Base-by-base conservation (phyloP, 768 basidiomycete species). In the Gyrodon lividus region DNA sequence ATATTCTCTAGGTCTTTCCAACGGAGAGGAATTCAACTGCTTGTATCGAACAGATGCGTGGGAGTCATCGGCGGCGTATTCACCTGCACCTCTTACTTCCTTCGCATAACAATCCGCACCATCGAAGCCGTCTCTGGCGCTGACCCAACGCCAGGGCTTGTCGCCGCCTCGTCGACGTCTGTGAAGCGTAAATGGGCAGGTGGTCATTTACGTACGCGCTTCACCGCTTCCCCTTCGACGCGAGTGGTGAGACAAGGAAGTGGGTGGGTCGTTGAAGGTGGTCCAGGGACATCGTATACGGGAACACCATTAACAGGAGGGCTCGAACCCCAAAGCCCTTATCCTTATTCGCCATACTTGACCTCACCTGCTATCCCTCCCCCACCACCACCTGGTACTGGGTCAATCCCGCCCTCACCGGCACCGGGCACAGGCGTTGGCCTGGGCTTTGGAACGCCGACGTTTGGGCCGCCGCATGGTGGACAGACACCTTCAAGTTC, bases 1-100 rank as follows among this genome's bases (percentile, higher is more conserved):
- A 3, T n/a, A 43, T 6, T 16, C 5, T 26, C 13, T 6, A 3
- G 22, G 41, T 23, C 6, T 17, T 33, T 41, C 7, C 6, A 3
- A 40, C 1, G 26, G 24, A 10, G 9, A 22, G 2, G 3, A 8
- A 3, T 41, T 43, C 3, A 30, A 43, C 10, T 1, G 3, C 37
- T 17, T 30, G 5, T 16, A 33, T 8, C n/a, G 46, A 12, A 24
- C 48, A 81, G 87, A 44, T 84, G 83, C 57, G 86, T 89, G 6
- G 96, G 96, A n/a, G 96, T 98, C 43, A 77, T 99, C 24, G 96
- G 96, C 12, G 92, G 92, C 4, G 81, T 93, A 38, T 92, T 93
- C 67, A 88, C 90, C 7, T 92, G 90, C 71, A 79, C 86, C 68
- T 84, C 86, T 44, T 89, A 89, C 65, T 85, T 87, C 50, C 77